These are phyloP conservation scores for Candida morakotiae DNA, from an alignment of 805 yeast species.

Conservation along the genomic window DNA sequence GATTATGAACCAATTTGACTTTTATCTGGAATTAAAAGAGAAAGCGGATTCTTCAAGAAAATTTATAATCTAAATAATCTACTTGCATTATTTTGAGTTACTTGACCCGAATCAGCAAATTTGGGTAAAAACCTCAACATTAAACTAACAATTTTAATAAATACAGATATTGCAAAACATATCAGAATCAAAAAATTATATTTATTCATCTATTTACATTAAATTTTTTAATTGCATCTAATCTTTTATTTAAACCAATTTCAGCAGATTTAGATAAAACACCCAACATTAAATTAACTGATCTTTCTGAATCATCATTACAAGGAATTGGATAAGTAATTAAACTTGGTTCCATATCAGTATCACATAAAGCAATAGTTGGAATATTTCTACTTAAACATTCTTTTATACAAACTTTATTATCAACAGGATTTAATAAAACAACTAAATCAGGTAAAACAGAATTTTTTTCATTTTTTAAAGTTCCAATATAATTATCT, in stretches of 20 bases:
- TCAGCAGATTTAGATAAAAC: constrained; percentile 83
- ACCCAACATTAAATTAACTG: constrained; percentile 76
- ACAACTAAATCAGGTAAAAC: constrained; percentile 86
- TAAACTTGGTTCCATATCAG: constrained; percentile 85
- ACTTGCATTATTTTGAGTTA: too few species aligned
- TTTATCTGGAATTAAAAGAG: too few species aligned
- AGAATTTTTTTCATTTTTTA: constrained; percentile 43
- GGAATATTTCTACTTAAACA: constrained; percentile 82
- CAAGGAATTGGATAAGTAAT: constrained; percentile 96
- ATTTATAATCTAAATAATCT: too few species aligned
- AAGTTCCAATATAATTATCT: constrained; percentile 62
- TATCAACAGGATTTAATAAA: constrained; percentile 82
- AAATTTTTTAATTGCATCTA: constrained; percentile 20
- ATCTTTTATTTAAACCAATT: constrained; percentile 62
- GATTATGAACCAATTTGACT: too few species aligned
- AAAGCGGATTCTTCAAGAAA: too few species aligned
- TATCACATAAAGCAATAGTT: constrained; percentile 89
- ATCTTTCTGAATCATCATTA: constrained; percentile 85
- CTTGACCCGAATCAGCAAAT: too few species aligned
- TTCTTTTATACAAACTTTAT: constrained; percentile 74
- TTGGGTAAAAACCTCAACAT: too few species aligned
- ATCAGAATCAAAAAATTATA: too few species aligned
- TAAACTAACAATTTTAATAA: too few species aligned
- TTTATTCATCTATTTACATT: background rate
- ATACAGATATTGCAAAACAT: too few species aligned